Percentiles rank a stretch among this genome's conserved stretches.
phyloP scores from a whole-genome alignment of 805 yeast species.

The Debaryomyces castellii region DNA sequence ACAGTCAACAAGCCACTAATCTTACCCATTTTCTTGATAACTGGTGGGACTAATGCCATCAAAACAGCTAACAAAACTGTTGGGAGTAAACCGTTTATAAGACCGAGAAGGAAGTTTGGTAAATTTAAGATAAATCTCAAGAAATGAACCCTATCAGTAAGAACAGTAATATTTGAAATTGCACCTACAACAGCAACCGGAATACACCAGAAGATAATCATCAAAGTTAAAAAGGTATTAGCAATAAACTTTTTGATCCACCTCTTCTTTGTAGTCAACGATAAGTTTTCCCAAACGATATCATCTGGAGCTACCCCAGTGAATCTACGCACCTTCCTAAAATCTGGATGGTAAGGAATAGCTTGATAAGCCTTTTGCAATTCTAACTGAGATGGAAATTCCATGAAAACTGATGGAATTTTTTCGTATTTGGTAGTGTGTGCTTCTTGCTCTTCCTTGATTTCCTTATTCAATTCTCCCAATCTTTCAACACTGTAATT shows the following conservation, averaged over 20 bases:
- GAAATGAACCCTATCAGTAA: constrained; percentile 53
- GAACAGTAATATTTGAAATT: constrained; percentile 63
- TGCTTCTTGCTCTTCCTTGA: constrained; percentile 55
- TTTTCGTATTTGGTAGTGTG: constrained; percentile 48
- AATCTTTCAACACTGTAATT: constrained; percentile 67
- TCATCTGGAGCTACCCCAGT: constrained; percentile 79
- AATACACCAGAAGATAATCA: constrained; percentile 68
- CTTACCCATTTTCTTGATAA: constrained; percentile 68
- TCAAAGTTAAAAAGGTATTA: constrained; percentile 57
- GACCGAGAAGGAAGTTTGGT: constrained; percentile 55
- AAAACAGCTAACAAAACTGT: constrained; percentile 62
- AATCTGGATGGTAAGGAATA: constrained; percentile 54
- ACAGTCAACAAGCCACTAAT: constrained; percentile 68
- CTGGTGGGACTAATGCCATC: constrained; percentile 65
- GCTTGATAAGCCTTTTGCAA: constrained; percentile 88
- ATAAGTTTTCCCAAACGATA: constrained; percentile 77
- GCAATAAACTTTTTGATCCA: constrained; percentile 58
- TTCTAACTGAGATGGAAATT: constrained; percentile 81
- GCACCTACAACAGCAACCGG: constrained; percentile 81
- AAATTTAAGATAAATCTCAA: constrained; percentile 56
- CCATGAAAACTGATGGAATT: constrained; percentile 71
- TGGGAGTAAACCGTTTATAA: constrained; percentile 69
- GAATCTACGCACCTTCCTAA: constrained; percentile 45
- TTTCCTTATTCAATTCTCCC: constrained; percentile 66
- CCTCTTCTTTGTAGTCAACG: constrained; percentile 58